These are phyloP conservation scores for Torrubiella hemipterigena DNA, from an alignment of 2,329 filamentous ascomycete species.

Conservation along the genomic window DNA sequence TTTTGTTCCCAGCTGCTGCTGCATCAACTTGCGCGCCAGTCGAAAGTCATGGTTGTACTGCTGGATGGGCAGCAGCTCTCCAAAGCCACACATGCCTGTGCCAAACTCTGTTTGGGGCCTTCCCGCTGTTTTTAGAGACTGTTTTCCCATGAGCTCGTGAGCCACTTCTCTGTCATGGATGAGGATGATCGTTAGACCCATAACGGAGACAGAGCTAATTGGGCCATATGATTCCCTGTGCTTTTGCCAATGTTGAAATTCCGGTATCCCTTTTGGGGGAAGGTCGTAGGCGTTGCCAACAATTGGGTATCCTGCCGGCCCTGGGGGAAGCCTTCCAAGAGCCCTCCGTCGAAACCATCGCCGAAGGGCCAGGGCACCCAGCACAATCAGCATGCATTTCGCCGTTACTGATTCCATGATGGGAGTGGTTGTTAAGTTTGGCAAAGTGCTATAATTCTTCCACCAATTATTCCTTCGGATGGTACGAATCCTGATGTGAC, in stretches of 20 bases:
- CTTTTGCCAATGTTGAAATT: constrained; percentile 20
- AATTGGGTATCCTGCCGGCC: constrained; percentile 21
- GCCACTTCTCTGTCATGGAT: constrained; percentile 22
- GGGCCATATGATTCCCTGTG: constrained; percentile 19
- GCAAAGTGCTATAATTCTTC: too few relatives aligned
- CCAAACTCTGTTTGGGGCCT: constrained; percentile 15
- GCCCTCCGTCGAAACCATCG: too few relatives aligned
- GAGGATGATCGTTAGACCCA: constrained; percentile 23
- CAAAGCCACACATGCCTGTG: constrained; percentile 15
- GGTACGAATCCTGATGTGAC: too few relatives aligned
- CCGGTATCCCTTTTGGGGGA: constrained; percentile 17
- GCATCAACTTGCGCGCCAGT: constrained; percentile 13
- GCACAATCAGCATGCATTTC: too few relatives aligned
- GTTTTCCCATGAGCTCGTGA: constrained; percentile 22
- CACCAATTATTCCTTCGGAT: too few relatives aligned
- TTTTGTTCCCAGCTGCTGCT: constrained; percentile 17
- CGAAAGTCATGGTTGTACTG: constrained; percentile 13
- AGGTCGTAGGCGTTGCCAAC: constrained; percentile 33
- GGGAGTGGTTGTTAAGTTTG: too few relatives aligned
- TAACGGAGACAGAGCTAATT: constrained; percentile 10
- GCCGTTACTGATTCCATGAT: too few relatives aligned
- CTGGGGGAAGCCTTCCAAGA: constrained; percentile 13
- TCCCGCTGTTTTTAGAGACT: constrained; percentile 14
- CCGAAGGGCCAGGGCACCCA: too few relatives aligned
- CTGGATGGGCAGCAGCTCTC: constrained; percentile 9